Conservation (phyloP, 768 basidiomycete genomes). For the Boletus barrowsii region DNA sequence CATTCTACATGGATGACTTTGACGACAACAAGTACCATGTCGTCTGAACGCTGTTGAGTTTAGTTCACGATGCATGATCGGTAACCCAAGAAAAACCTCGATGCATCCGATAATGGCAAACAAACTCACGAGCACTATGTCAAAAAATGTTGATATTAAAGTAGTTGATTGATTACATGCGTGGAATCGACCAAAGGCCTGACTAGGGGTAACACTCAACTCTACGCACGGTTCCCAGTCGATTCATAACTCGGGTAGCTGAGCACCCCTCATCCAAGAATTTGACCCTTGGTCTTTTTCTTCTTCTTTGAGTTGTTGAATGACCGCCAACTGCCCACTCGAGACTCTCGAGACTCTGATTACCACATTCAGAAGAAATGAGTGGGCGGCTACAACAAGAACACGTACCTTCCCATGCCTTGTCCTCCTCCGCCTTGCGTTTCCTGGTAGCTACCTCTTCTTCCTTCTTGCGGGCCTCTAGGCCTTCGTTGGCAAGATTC, state of each 20-base stretch:
- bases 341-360: slow-evolving; percentile 69
- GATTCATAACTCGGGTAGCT: not conserved
- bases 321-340: slow-evolving; percentile 81
- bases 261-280: slow-evolving; percentile 56
- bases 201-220: slow-evolving; percentile 13
- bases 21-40: too few species aligned
- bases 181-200: slow-evolving; percentile 1
- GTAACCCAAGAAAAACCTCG: too few species aligned
- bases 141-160: not conserved
- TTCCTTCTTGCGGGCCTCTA: slow-evolving; percentile 92
- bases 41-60: too few species aligned
- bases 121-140: too few species aligned
- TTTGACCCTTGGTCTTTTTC: slow-evolving; percentile 66
- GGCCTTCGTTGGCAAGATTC: slow-evolving; percentile 87
- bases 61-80: too few species aligned
- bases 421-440: slow-evolving; percentile 86
- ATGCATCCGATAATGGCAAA: too few species aligned
- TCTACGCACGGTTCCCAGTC: not conserved
- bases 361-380: not conserved
- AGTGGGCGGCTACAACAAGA: not conserved
- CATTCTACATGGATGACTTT: not conserved
- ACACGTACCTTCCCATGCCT: slow-evolving; percentile 78
- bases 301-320: slow-evolving; percentile 77
- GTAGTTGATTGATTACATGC: slow-evolving; percentile 9
- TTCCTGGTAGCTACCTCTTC: slow-evolving; percentile 76